Conservation (phyloP, 2,329 filamentous ascomycete species). For the Pseudocercospora musae region DNA sequence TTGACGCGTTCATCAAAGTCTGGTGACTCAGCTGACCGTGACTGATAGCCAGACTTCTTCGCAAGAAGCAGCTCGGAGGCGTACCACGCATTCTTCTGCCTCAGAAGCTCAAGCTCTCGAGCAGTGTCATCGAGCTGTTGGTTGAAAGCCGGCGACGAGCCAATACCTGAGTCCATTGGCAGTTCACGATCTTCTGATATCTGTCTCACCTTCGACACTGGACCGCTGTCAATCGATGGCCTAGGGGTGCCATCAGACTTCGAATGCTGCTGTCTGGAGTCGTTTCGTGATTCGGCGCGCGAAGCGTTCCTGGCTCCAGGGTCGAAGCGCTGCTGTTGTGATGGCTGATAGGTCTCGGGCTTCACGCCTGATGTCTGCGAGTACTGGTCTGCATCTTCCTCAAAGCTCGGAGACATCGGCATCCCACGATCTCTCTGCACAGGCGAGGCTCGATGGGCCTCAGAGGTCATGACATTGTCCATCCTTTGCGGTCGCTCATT, state of each 20-base stretch:
- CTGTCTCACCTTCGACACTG: conserved; percentile 28
- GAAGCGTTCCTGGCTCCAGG: conserved; percentile 16
- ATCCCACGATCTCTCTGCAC: conserved; percentile 15
- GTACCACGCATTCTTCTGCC: conserved; percentile 93
- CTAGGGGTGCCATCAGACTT: conserved; percentile 24
- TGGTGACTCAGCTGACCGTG: conserved; percentile 57
- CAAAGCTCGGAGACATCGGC: conserved; percentile 22
- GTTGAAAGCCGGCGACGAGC: conserved; percentile 59
- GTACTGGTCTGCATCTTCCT: conserved; percentile 13
- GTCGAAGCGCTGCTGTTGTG: conserved; percentile 24
- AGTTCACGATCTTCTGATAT: conserved; percentile 40
- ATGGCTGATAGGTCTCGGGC: conserved; percentile 35
- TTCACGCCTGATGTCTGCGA: conserved; percentile 19
- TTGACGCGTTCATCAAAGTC: conserved; percentile 71
- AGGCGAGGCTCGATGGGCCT: conserved; percentile 11
- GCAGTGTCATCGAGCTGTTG: conserved; percentile 69
- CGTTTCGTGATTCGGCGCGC: conserved; percentile 9
- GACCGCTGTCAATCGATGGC: conserved; percentile 27
- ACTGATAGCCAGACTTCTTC: conserved; percentile 80
- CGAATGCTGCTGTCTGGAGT: conserved; percentile 15
- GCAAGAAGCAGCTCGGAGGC: conserved; percentile 91
- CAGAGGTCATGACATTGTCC: conserved; percentile 21
- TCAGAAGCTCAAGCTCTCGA: conserved; percentile 80
- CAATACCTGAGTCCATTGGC: conserved; percentile 60
- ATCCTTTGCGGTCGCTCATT: conserved; percentile 28